phyloP scores from a whole-genome alignment of 495 filamentous ascomycete species.

The Trichoderma parareesei region DNA sequence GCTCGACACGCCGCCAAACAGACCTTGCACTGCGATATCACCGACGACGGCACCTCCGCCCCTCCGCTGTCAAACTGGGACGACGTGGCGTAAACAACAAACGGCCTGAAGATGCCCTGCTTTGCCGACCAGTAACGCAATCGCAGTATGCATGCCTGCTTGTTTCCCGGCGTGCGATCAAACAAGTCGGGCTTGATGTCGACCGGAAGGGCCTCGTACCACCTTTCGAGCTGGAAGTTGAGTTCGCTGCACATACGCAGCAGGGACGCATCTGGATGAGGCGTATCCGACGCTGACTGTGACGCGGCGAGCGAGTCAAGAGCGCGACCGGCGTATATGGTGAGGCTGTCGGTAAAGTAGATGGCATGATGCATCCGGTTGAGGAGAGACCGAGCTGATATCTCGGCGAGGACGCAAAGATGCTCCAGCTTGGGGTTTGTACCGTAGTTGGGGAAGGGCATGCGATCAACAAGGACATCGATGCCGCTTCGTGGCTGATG shows the following conservation, averaged over 20 bases:
- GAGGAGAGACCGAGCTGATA: conserved; percentile 1
- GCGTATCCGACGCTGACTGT: background rate
- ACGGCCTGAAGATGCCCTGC: background rate
- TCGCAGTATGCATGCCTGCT: background rate
- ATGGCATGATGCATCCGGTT: conserved; percentile 4
- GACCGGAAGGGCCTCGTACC: conserved; percentile 1
- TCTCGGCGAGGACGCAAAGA: conserved; percentile 3
- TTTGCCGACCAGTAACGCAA: conserved; percentile 1
- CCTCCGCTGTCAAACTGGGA: background rate
- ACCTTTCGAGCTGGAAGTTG: background rate
- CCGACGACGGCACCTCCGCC: background rate
- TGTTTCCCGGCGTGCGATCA: background rate
- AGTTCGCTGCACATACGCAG: conserved; percentile 2
- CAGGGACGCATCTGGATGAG: background rate
- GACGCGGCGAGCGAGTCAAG: background rate
- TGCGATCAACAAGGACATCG: background rate
- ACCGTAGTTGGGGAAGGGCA: conserved; percentile 6
- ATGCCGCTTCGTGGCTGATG: conserved; percentile 2
- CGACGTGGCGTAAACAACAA: conserved; percentile 2
- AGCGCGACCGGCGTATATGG: conserved; percentile 1
- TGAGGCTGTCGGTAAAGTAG: conserved; percentile 1
- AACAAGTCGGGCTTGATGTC: background rate
- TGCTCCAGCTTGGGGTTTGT: conserved; percentile 1
- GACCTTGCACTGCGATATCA: background rate
- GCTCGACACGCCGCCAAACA: background rate